phyloP scores from a whole-genome alignment of 208 protist genomes.

The Herpetomonas tarakana region DNA sequence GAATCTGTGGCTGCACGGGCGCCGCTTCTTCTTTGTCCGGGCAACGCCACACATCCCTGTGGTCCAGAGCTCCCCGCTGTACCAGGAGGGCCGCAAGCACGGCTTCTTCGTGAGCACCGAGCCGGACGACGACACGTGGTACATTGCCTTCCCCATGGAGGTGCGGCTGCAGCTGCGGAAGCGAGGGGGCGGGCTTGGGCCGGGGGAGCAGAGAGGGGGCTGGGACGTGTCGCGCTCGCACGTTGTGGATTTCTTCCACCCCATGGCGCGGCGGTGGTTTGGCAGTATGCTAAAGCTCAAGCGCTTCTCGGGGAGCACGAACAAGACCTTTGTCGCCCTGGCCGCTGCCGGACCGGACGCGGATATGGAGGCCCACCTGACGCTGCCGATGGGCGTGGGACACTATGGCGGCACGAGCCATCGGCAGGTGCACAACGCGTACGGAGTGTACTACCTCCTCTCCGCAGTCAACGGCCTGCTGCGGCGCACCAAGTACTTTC shows the following conservation, averaged over 20 bases:
- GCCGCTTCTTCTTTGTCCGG: slow-evolving; percentile 94
- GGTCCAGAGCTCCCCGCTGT: slow-evolving; percentile 56
- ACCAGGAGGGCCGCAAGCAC: slow-evolving; percentile 50
- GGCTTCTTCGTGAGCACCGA: slow-evolving; percentile 83
- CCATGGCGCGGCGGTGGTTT: slow-evolving; percentile 87
- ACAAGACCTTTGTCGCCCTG: slow-evolving; percentile 93
- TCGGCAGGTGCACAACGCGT: slow-evolving; percentile 97
- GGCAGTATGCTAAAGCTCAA: slow-evolving; percentile 78
- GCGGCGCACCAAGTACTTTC: slow-evolving; percentile 33
- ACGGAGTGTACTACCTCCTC: slow-evolving; percentile 82
- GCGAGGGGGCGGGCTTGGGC: too few species aligned
- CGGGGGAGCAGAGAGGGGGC: too few species aligned
- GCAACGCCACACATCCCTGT: slow-evolving; percentile 96
- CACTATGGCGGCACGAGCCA: slow-evolving; percentile 75
- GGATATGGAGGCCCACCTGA: slow-evolving; percentile 75
- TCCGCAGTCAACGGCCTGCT: slow-evolving; percentile 73
- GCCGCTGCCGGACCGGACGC: slow-evolving; percentile 96
- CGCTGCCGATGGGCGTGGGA: slow-evolving; percentile 91
- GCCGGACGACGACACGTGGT: slow-evolving; percentile 27
- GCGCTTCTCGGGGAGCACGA: slow-evolving; percentile 88
- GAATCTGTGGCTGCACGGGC: slow-evolving; percentile 57
- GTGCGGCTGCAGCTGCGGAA: not conserved
- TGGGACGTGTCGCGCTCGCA: slow-evolving; percentile 51
- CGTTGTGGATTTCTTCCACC: slow-evolving; percentile 92
- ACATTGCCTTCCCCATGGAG: slow-evolving; percentile 7